These are phyloP conservation scores for Pezicula rhizophila DNA, from an alignment of 2,329 filamentous ascomycete species.

Conservation along the genomic window DNA sequence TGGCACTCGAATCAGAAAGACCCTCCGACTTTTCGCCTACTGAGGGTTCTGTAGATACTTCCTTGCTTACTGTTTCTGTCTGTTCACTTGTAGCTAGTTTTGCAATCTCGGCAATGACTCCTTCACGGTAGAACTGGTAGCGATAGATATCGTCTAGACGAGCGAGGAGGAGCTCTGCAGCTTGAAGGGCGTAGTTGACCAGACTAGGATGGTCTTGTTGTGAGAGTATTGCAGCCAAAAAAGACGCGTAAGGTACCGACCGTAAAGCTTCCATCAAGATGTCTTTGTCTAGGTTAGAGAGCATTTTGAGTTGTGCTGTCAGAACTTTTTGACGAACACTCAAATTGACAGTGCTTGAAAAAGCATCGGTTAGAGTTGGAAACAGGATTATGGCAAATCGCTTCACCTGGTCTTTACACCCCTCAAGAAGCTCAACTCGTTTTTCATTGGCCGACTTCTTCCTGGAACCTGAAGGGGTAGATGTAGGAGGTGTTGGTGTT, in stretches of 20 bases:
- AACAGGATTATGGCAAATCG: conserved; percentile 90
- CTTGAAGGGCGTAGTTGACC: conserved; percentile 81
- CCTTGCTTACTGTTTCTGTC: conserved; percentile 8
- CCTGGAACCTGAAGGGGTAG: conserved; percentile 34
- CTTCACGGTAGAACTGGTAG: conserved; percentile 95
- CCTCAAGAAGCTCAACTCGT: conserved; percentile 71
- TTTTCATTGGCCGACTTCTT: conserved; percentile 67
- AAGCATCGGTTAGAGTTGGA: conserved; percentile 91
- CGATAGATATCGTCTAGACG: conserved; percentile 83
- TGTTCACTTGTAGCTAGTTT: conserved; percentile 56
- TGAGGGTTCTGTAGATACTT: conserved; percentile 11
- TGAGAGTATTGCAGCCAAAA: conserved; percentile 87
- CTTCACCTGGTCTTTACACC: conserved; percentile 81
- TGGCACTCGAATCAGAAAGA: conserved; percentile 27
- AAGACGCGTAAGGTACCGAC: conserved; percentile 90
- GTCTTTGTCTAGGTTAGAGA: conserved; percentile 82
- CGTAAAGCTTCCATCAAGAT: conserved; percentile 82
- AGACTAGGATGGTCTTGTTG: conserved; percentile 88
- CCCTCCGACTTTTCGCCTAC: conserved; percentile 14
- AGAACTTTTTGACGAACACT: conserved; percentile 92
- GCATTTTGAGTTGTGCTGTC: conserved; percentile 94
- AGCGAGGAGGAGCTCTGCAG: conserved; percentile 79
- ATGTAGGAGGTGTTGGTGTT: conserved; percentile 34
- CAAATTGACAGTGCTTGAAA: conserved; percentile 94
- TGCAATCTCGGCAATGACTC: conserved; percentile 85